Evolutionary conservation across 2,329 filamentous ascomycete genomes (phyloP).

Genomic region (Cladosporium sphaerospermum): DNA sequence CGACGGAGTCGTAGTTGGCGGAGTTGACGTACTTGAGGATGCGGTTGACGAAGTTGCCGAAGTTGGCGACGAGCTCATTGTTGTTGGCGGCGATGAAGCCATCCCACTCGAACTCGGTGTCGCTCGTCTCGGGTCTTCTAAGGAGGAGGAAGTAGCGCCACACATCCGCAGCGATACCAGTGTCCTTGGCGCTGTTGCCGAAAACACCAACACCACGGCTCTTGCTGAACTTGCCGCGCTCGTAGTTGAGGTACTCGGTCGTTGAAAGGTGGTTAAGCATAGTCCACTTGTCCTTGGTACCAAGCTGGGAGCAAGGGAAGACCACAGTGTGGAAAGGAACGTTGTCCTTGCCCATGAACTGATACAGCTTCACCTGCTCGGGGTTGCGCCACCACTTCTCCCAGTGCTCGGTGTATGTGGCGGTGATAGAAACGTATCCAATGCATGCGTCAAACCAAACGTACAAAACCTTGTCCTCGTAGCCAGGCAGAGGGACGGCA

Average conservation of each 20-base stretch:
- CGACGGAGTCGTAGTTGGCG: conserved; percentile 61
- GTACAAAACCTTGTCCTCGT: conserved; percentile 77
- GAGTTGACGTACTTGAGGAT: conserved; percentile 65
- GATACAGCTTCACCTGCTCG: conserved; percentile 79
- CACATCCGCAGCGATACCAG: conserved; percentile 76
- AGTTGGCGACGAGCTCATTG: conserved; percentile 73
- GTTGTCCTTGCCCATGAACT: conserved; percentile 94
- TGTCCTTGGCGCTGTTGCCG: conserved; percentile 81
- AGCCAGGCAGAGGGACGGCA: conserved; percentile 53
- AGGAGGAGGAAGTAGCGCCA: conserved; percentile 90
- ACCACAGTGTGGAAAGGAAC: conserved; percentile 85
- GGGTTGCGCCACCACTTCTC: conserved; percentile 92
- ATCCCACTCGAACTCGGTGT: conserved; percentile 86
- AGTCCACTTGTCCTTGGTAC: conserved; percentile 80
- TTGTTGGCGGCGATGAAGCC: conserved; percentile 81
- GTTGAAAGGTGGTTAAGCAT: conserved; percentile 83
- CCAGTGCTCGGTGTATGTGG: conserved; percentile 83
- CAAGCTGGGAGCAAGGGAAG: conserved; percentile 81
- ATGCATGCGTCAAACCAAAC: conserved; percentile 93
- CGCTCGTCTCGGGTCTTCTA: conserved; percentile 75
- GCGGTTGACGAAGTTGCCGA: conserved; percentile 54
- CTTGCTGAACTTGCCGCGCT: conserved; percentile 88
- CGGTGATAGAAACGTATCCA: conserved; percentile 91
- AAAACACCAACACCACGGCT: conserved; percentile 86
- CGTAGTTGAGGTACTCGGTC: conserved; percentile 85